Base-by-base conservation (phyloP, 805 yeast genomes). In the Maudiozyma serrabonitensis region DNA sequence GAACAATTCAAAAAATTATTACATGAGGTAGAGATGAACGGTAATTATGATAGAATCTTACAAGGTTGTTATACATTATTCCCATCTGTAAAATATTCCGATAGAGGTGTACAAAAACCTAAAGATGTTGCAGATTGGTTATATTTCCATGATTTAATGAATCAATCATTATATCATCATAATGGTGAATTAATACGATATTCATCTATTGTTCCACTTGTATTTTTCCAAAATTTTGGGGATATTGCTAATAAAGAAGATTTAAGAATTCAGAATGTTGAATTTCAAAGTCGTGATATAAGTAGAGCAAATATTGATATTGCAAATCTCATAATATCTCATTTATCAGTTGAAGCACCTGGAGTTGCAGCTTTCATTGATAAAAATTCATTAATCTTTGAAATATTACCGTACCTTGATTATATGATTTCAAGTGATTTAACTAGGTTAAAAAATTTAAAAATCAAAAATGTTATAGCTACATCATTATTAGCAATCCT, bases 51-150 rank as follows among this genome's bases (percentile, higher is more conserved):
- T 48, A 83, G 78, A 57, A 78, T 90, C 4, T 63, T 83, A 6
- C 73, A 74, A 50, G 89, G 93, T 1, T 84, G 90, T 60, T 89
- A 87, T 65, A 76, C 82, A 46, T 64, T 72, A 35, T 87, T 81
- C 61, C 78, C 81, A 16, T 75, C 75, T 26, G 74, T 79, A 51
- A 80, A 78, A 31, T 81, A 80, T 59, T 72, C 82, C 41, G 95
- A 87, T 55, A 82, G 78, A 48, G 71, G 80, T 44, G 66, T 87
- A 26, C 55, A 55, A 8, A 82, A 82, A 54, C 84, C 95, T 0
- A 64, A 76, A 13, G 69, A 64, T 25, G 68, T 88, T 8, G 76
- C 85, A 41, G 93, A 87, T 53, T 90, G 95, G 95, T 61, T 86
- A 28, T 75, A 67, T 55, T 86, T 84, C 61, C 77, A 81, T 53